A percentile compares a stretch with the other conserved stretches of the same genome.
phyloP scores from a whole-genome alignment of 257 asterid species.

The Ballota nigra region DNA sequence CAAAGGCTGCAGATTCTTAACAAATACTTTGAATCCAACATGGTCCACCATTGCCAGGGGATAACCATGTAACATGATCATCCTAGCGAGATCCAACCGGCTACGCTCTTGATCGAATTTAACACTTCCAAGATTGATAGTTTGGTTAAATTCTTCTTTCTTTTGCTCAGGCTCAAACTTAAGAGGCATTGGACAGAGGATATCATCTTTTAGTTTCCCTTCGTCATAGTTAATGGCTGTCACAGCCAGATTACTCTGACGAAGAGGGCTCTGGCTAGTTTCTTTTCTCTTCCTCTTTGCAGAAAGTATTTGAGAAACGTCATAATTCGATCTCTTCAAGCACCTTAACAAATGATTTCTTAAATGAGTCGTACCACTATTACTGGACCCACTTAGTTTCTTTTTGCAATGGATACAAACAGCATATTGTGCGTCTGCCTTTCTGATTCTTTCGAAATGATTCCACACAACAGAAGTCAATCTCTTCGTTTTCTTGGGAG shows the following conservation, averaged over 20 bases:
- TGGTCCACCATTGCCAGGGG: conserved; percentile 89
- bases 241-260: conserved; percentile 42
- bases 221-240: conserved; percentile 54
- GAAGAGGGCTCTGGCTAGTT: conserved; percentile 45
- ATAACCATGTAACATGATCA: conserved; percentile 96
- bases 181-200: conserved; percentile 55
- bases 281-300: conserved; percentile 89
- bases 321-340: conserved; percentile 84
- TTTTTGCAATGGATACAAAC: conserved; percentile 94
- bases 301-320: conserved; percentile 83
- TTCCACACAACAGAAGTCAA: conserved; percentile 95
- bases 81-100: conserved; percentile 84
- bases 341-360: conserved; percentile 92
- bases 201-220: conserved; percentile 64
- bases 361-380: conserved; percentile 95
- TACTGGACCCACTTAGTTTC: conserved; percentile 95
- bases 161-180: conserved; percentile 62
- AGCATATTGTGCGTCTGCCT: conserved; percentile 89
- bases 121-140: conserved; percentile 63
- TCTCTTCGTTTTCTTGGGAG: conserved; percentile 88
- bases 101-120: conserved; percentile 88
- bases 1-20: conserved; percentile 86
- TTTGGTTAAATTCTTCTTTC: conserved; percentile 57
- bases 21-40: conserved; percentile 77
- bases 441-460: conserved; percentile 84